A percentile compares a stretch with the other conserved stretches of the same genome.
phyloP scores from a whole-genome alignment of 176 grass and related monocot species.

The Triticum dicoccoides region DNA sequence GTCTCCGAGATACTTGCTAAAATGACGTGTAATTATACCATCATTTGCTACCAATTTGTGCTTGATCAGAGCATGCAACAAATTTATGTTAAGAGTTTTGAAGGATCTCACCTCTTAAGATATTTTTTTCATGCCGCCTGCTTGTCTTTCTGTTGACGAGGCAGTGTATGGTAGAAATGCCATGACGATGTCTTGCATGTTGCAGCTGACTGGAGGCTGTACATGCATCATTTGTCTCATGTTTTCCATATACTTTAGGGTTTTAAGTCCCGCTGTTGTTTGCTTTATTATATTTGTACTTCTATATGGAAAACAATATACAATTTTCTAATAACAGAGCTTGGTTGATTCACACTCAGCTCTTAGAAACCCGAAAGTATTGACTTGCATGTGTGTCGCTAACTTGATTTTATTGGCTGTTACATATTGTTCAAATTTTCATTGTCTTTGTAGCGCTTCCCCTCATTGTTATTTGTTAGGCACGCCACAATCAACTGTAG shows the following conservation, averaged over 20 bases:
- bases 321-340: not conserved
- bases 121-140: not conserved
- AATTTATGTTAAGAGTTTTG: not conserved
- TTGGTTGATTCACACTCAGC: conserved; percentile 3
- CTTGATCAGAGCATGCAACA: not conserved
- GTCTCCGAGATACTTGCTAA: not conserved
- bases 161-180: not conserved
- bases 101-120: conserved; percentile 3
- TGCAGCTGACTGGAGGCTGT: not conserved
- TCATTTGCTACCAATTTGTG: not conserved
- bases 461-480: not conserved
- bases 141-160: not conserved
- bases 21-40: not conserved
- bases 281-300: not conserved
- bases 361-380: not conserved
- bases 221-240: not conserved
- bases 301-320: not conserved
- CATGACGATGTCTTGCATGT: not conserved
- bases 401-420: conserved; percentile 15
- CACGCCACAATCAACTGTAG: not conserved
- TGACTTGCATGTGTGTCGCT: not conserved
- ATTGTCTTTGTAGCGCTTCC: conserved; percentile 3
- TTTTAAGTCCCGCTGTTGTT: not conserved
- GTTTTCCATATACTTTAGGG: not conserved
- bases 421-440: not conserved